A percentile compares a stretch with the other conserved stretches of the same genome.
These are phyloP conservation scores for Ramaria rubella DNA, from an alignment of 768 basidiomycete species.

Conservation along the genomic window DNA sequence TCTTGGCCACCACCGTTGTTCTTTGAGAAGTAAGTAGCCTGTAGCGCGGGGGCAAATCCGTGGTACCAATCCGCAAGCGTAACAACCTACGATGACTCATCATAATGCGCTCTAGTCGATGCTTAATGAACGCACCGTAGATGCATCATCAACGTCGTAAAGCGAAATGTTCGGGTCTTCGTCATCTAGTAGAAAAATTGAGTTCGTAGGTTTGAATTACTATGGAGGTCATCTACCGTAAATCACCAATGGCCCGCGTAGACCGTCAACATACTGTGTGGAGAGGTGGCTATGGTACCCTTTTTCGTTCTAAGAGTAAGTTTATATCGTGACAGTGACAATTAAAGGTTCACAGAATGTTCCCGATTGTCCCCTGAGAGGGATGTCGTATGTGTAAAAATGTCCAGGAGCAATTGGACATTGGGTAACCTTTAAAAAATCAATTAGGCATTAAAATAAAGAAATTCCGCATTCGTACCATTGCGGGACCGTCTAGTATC, in stretches of 20 bases:
- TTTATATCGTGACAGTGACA: not conserved
- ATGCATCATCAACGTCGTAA: conserved; percentile 46
- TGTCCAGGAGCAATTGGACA: conserved; percentile 26
- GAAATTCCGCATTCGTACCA: too few species aligned
- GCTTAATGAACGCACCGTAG: too few species aligned
- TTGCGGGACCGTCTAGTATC: too few species aligned
- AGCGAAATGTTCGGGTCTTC: conserved; percentile 16
- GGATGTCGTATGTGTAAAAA: not conserved
- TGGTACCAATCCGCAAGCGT: conserved; percentile 42
- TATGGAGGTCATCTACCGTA: not conserved
- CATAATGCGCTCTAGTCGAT: not conserved
- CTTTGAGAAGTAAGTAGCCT: not conserved
- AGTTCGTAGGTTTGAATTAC: not conserved
- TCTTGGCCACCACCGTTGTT: conserved; percentile 1
- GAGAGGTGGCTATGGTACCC: conserved; percentile 17
- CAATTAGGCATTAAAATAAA: too few species aligned
- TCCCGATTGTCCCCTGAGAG: conserved; percentile 8
- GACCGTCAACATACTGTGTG: conserved; percentile 14
- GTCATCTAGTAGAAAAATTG: not conserved
- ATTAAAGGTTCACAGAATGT: conserved; percentile 6
- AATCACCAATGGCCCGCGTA: conserved; percentile 12
- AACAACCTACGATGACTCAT: conserved; percentile 21
- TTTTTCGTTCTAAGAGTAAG: not conserved
- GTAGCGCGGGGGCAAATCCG: not conserved
- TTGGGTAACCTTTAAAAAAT: too few species aligned